Conservation (phyloP, 345 rosid genomes). For the Hypericum perforatum region DNA sequence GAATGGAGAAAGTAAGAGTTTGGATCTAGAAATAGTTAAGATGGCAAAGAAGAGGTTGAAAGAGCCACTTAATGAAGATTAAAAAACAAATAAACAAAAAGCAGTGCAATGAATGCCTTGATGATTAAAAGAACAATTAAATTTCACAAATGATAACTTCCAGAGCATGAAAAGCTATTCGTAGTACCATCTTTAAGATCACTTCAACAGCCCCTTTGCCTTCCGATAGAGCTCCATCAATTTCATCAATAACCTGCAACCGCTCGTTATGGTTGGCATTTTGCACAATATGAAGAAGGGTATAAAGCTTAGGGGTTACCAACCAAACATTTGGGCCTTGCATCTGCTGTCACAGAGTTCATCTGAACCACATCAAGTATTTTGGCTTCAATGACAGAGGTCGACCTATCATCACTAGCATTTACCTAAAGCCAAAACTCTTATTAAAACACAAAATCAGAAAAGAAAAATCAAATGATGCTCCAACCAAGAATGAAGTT, state of each 20-base stretch:
- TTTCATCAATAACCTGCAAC: constrained; percentile 91
- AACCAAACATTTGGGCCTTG: constrained; percentile 91
- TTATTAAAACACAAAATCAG: constrained; percentile 8
- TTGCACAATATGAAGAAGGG: constrained; percentile 2
- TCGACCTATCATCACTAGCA: constrained; percentile 95
- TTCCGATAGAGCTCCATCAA: constrained; percentile 95
- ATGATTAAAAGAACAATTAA: not conserved
- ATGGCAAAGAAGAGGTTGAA: no score
- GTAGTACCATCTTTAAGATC: constrained; percentile 74
- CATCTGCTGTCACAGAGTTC: constrained; percentile 87
- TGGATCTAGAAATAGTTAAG: no score
- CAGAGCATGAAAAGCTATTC: constrained; percentile 10
- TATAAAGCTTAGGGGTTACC: constrained; percentile 13
- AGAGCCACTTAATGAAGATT: no score
- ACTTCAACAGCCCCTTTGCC: constrained; percentile 98
- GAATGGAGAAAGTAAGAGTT: no score
- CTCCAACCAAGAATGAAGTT: not conserved
- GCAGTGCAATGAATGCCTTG: not conserved
- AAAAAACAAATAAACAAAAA: not conserved
- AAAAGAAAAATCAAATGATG: not conserved
- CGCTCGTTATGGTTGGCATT: not conserved
- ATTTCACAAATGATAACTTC: constrained; percentile 8
- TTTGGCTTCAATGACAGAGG: constrained; percentile 73
- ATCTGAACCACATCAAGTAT: constrained; percentile 95
- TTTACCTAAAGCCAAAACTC: constrained; percentile 45